Base-by-base conservation (phyloP, 1,284 basidiomycete genomes). In the Filobasidium uniguttulatum region DNA sequence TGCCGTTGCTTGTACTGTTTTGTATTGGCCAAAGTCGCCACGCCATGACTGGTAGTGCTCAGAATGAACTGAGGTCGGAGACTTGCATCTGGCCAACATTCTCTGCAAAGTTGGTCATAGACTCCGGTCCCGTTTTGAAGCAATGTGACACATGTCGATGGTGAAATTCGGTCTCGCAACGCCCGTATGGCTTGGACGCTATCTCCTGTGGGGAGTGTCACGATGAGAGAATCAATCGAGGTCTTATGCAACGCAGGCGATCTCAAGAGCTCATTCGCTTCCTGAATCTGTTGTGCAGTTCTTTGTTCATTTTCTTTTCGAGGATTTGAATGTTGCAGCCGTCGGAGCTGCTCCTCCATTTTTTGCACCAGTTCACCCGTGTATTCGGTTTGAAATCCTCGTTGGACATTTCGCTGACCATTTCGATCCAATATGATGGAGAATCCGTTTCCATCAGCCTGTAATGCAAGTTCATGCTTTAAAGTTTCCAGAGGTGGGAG, bases 81-180 rank as follows among this genome's bases (percentile, higher is more conserved):
- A 6, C 17, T n/a, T 8, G 80, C 77, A 60, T 89, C 81, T 34
- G 76, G 80, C 70, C 91, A 98, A 41, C 88, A 60, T 15, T 74
- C 64, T 14, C 72, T 65, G 37, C 86, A 66, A 47, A 96, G 73
- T 55, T 79, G 71, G 60, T 97, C 90, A 66, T 90, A 84, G 14
- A 93, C 73, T 15, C 89, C 91, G 81, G 94, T 75, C 73, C 65
- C 91, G 65, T 96, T 96, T 63, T 94, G 86, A 45, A 94, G 68
- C 5, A 98, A 77, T 1, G 93, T 84, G 56, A 97, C 79, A 23
- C 90, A 94, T 38, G 82, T 83, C 47, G 76, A 66, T 0, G 76
- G 67, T 4, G 75, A 74, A 25, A 96, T 68, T 19, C 88, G 78
- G 8, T 77, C 77, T 5, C 76, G 66, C 44, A 97, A 74, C 3